Conservation (phyloP, 495 filamentous ascomycete genomes). For the Trichoderma orchidacearum region DNA sequence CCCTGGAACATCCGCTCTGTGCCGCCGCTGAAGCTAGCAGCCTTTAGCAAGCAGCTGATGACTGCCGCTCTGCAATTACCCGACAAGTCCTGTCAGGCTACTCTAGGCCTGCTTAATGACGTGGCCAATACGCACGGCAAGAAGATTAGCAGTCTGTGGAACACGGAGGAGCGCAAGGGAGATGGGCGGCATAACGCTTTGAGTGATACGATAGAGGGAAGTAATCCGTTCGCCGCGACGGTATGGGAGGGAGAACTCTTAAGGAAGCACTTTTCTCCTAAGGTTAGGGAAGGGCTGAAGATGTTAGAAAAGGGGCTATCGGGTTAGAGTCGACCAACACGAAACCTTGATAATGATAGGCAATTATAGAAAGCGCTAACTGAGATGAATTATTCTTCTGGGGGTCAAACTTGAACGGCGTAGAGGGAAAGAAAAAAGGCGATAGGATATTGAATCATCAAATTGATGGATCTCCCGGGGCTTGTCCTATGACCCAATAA, state of each 20-base stretch:
- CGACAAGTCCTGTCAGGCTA: constrained; percentile 71
- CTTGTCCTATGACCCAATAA: too few relatives aligned
- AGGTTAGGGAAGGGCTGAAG: constrained; percentile 61
- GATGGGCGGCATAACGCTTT: constrained; percentile 44
- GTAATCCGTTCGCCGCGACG: constrained; percentile 79
- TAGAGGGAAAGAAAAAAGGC: too few relatives aligned
- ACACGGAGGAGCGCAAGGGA: constrained; percentile 71
- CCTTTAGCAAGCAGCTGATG: constrained; percentile 87
- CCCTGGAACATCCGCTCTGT: constrained; percentile 44
- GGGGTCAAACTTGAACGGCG: too few relatives aligned
- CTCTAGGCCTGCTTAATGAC: constrained; percentile 58
- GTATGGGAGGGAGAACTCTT: constrained; percentile 91
- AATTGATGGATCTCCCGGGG: too few relatives aligned
- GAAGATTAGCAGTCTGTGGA: constrained; percentile 25
- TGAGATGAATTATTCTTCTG: neutral
- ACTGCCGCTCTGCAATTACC: constrained; percentile 71
- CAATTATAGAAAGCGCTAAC: neutral
- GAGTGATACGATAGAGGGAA: constrained; percentile 52
- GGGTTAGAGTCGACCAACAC: neutral
- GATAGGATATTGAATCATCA: too few relatives aligned
- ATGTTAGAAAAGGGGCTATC: constrained; percentile 48
- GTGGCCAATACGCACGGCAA: constrained; percentile 45
- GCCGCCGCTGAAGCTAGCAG: constrained; percentile 65
- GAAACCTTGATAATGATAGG: neutral
- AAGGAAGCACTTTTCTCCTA: constrained; percentile 73